phyloP scores from a whole-genome alignment of 257 asterid genomes.

The Echites panduratus region DNA sequence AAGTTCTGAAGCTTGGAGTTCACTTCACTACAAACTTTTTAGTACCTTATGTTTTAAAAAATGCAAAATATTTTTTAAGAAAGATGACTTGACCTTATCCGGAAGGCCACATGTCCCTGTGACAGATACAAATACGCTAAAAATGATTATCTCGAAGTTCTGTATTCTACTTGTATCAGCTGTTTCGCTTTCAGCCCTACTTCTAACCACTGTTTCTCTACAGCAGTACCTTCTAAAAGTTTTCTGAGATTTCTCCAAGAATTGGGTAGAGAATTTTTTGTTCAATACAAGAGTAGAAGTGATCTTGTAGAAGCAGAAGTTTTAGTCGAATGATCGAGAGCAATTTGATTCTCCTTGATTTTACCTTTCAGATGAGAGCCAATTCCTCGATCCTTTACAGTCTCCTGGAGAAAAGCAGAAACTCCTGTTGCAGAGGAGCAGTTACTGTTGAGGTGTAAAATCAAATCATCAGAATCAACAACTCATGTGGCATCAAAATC shows the following conservation, averaged over 20 bases:
- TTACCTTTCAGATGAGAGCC: too few relatives aligned
- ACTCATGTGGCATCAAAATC: neutral
- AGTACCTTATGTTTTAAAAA: conserved; percentile 43
- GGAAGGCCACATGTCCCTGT: conserved; percentile 35
- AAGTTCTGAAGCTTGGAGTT: conserved; percentile 52
- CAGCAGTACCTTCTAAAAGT: neutral
- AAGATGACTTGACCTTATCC: conserved; percentile 34
- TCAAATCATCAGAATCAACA: neutral
- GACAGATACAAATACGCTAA: neutral
- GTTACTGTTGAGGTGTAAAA: neutral
- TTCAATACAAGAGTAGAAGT: too few relatives aligned
- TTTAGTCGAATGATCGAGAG: too few relatives aligned
- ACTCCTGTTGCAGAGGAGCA: too few relatives aligned
- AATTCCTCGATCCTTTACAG: too few relatives aligned
- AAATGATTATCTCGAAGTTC: neutral
- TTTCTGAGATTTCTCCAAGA: neutral
- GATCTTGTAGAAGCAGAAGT: too few relatives aligned
- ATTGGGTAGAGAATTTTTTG: too few relatives aligned
- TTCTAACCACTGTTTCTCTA: neutral
- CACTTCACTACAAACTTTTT: conserved; percentile 37
- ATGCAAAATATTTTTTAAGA: conserved; percentile 23
- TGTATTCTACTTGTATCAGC: neutral
- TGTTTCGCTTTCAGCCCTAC: neutral
- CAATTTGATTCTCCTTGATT: too few relatives aligned
- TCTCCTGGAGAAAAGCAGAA: too few relatives aligned